phyloP scores from a whole-genome alignment of 148 eudicot genomes.

The Limonium bicolor region DNA sequence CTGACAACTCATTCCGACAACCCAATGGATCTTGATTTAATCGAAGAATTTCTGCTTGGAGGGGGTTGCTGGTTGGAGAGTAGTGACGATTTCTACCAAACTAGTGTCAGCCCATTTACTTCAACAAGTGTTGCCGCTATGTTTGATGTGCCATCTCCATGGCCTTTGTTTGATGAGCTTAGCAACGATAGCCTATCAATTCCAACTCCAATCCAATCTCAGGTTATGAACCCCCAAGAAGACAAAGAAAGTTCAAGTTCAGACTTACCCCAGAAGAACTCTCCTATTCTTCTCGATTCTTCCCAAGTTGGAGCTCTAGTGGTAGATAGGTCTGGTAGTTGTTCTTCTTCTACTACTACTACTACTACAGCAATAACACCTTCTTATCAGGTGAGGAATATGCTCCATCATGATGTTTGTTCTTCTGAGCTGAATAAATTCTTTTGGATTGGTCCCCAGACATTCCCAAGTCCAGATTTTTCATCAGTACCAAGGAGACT shows the following conservation, averaged over 20 bases:
- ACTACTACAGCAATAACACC: conserved; percentile 6
- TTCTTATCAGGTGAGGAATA: conserved; percentile 13
- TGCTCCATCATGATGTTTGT: conserved; percentile 17
- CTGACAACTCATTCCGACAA: conserved; percentile 26
- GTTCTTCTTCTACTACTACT: neutral
- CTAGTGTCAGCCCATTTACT: conserved; percentile 38
- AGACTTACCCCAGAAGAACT: too few species aligned
- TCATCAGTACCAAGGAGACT: conserved; percentile 52
- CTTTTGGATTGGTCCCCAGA: conserved; percentile 61
- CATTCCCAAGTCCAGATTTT: conserved; percentile 13
- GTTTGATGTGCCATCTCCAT: conserved; percentile 20
- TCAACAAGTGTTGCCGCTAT: conserved; percentile 24
- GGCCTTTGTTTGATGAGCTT: too few species aligned
- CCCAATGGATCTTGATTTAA: conserved; percentile 66
- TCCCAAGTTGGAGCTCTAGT: conserved; percentile 11
- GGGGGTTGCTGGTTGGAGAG: conserved; percentile 90
- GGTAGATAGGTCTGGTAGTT: neutral
- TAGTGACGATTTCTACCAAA: too few species aligned
- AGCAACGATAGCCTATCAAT: too few species aligned
- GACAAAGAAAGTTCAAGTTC: too few species aligned
- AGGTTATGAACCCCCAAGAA: neutral
- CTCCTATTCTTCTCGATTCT: conserved; percentile 1
- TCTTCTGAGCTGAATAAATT: conserved; percentile 30
- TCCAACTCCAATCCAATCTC: conserved; percentile 19
- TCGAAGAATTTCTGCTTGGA: conserved; percentile 68